phyloP scores from a whole-genome alignment of 2,329 filamentous ascomycete genomes.

The Blastomyces parvus region DNA sequence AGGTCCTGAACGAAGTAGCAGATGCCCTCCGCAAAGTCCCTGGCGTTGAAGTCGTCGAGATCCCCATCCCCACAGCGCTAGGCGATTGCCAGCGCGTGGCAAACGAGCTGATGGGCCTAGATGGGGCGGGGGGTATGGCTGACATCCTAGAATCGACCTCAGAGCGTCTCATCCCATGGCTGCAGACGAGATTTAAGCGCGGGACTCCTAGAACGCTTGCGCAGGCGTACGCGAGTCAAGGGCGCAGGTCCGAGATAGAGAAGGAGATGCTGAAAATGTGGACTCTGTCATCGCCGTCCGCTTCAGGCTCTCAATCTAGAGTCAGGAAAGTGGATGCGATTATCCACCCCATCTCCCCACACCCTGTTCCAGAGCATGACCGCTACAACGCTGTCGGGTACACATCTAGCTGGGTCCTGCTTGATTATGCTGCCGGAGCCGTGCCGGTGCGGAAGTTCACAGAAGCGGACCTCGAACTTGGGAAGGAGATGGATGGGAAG shows the following conservation, averaged over 20 bases:
- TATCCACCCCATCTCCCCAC: constrained; percentile 54
- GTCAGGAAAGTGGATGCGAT: constrained; percentile 47
- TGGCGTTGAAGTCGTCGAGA: constrained; percentile 50
- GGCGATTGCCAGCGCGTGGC: constrained; percentile 48
- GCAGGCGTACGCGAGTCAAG: constrained; percentile 45
- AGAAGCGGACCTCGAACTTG: constrained; percentile 42
- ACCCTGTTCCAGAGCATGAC: constrained; percentile 54
- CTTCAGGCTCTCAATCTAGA: constrained; percentile 16
- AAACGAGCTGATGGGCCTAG: constrained; percentile 49
- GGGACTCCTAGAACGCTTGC: constrained; percentile 40
- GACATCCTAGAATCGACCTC: constrained; percentile 46
- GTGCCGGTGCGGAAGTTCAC: constrained; percentile 46
- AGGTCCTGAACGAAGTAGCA: constrained; percentile 33
- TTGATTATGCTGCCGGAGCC: constrained; percentile 52
- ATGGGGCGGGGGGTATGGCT: constrained; percentile 48
- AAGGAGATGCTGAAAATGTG: constrained; percentile 51
- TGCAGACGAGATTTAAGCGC: constrained; percentile 43
- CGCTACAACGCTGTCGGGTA: constrained; percentile 55
- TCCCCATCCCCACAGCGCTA: constrained; percentile 45
- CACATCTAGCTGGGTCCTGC: constrained; percentile 50
- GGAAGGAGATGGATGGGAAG: constrained; percentile 35
- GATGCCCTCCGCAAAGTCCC: constrained; percentile 23
- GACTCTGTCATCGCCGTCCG: constrained; percentile 29
- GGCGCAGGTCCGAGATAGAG: constrained; percentile 43
- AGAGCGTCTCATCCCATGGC: constrained; percentile 53